Conservation (phyloP, 495 filamentous ascomycete species). For the Saxophila tyrrhenica region DNA sequence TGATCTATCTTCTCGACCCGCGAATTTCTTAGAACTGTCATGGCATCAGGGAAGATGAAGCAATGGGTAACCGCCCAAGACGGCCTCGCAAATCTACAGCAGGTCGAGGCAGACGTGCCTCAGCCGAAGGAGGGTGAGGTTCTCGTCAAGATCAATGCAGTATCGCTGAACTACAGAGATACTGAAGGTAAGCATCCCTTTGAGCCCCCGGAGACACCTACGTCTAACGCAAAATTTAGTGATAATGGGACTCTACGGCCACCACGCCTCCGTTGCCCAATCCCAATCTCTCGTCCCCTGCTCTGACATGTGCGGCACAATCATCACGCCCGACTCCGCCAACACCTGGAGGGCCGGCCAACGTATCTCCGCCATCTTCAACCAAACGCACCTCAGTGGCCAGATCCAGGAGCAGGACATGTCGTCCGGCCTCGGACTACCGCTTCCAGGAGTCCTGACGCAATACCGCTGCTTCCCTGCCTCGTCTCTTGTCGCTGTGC, state of each 20-base stretch:
- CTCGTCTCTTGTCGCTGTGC: slow-evolving; percentile 20
- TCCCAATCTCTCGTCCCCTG: slow-evolving; percentile 17
- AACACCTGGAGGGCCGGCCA: slow-evolving; percentile 15
- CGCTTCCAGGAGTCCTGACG: slow-evolving; percentile 17
- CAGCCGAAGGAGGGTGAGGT: slow-evolving; percentile 18
- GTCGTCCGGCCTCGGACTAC: slow-evolving; percentile 15
- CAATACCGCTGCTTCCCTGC: slow-evolving; percentile 21
- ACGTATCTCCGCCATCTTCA: slow-evolving; percentile 21
- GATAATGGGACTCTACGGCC: slow-evolving; percentile 19
- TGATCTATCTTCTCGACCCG: too few relatives aligned
- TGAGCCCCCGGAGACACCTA: not conserved
- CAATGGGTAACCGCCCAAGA: slow-evolving; percentile 15
- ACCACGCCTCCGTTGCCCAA: slow-evolving; percentile 15
- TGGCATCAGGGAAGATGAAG: slow-evolving; percentile 6
- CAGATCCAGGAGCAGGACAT: slow-evolving; percentile 16
- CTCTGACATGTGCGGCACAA: slow-evolving; percentile 29
- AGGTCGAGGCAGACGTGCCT: slow-evolving; percentile 5
- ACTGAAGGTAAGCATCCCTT: slow-evolving; percentile 7
- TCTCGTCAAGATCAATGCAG: slow-evolving; percentile 22
- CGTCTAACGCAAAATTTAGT: not conserved
- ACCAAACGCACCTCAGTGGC: slow-evolving; percentile 19
- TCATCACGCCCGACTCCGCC: slow-evolving; percentile 18
- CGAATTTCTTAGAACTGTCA: too few relatives aligned
- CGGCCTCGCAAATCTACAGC: slow-evolving; percentile 14
- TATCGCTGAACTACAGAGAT: slow-evolving; percentile 25